Evolutionary conservation across 2,329 filamentous ascomycete species (phyloP), one percentile per base, ranked within the genome.

Genomic region (Didymella segeticola): DNA sequence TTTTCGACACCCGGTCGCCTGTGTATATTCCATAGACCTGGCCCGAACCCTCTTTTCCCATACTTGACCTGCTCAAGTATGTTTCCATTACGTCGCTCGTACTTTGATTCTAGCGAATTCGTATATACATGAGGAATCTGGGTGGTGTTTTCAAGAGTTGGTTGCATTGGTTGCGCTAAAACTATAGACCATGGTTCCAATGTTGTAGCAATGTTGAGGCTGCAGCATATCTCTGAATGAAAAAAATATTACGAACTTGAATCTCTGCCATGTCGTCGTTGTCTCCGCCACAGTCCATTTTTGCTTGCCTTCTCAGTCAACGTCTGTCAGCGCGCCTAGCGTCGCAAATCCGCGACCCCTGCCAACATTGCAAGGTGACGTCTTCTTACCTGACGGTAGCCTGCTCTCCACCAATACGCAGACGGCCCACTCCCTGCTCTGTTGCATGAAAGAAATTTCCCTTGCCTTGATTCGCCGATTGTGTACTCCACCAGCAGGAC

Each of bases 21-120:
- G 67, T 73, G 71, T 65, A 73, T 73, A 73, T 67, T 70, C 57
- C 47, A 41, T 50, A 61, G 53, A 63, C 56, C 61, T 59, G 64
- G 66, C 64, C 61, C 65, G 46, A 59, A 53, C 22, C 29, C 43
- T 30, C 38, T 51, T 50, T 48, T 47, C 27, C n/a, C 39, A 50
- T 45, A 41, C 45, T 56, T 52, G 48, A 41, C 25, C 19, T 19
- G 19, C 19, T 49, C 43, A 56, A 41, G 50, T 53, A 56, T 56
- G 41, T 48, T 56, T 47, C 43, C 33, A 36, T 48, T 56, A 56
- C 48, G 27, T 47, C 47, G 41, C 42, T 50, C 37, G 43, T 30
- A 43, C 12, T 41, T 38, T 52, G 53, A 27, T 37, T 50, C 42
- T 43, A 42, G 46, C 48, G 17, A 22, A 33, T 38, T 37, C 47